Evolutionary conservation across 768 basidiomycete genomes (phyloP).

Genomic region (Mycena olivaceomarginata): DNA sequence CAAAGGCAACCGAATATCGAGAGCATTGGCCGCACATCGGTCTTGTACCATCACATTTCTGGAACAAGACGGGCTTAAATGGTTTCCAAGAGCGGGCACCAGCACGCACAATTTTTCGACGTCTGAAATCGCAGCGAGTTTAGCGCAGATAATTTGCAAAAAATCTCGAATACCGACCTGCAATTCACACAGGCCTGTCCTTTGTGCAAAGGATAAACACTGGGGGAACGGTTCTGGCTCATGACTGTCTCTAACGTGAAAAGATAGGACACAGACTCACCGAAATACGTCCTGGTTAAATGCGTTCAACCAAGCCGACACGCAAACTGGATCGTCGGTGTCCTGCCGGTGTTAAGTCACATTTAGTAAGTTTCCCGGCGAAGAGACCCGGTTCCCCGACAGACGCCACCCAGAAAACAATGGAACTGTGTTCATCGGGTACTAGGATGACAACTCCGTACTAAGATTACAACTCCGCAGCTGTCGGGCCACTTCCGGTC

Average conservation of each 20-base stretch:
- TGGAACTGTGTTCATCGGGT: neutral
- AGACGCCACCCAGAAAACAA: neutral
- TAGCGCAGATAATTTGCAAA: too few species aligned
- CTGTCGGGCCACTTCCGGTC: neutral
- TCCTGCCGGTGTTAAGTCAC: neutral
- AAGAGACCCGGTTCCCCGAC: neutral
- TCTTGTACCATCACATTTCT: conserved; percentile 41
- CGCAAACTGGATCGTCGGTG: neutral
- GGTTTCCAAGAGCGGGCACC: neutral
- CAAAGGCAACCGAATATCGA: conserved; percentile 16
- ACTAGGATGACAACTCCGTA: neutral
- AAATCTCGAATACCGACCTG: conserved; percentile 23
- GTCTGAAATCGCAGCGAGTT: neutral
- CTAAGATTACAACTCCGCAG: neutral
- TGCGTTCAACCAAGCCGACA: neutral
- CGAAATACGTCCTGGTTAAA: neutral
- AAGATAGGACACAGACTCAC: neutral
- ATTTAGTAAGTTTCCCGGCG: neutral
- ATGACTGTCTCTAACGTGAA: neutral
- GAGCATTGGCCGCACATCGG: conserved; percentile 43
- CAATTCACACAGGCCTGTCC: conserved; percentile 39
- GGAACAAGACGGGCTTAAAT: neutral
- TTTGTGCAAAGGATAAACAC: conserved; percentile 19
- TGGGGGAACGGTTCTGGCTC: neutral
- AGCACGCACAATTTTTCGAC: conserved; percentile 37